Evolutionary conservation across 257 asterid species (phyloP).

Genomic region (Linaria vulgaris): DNA sequence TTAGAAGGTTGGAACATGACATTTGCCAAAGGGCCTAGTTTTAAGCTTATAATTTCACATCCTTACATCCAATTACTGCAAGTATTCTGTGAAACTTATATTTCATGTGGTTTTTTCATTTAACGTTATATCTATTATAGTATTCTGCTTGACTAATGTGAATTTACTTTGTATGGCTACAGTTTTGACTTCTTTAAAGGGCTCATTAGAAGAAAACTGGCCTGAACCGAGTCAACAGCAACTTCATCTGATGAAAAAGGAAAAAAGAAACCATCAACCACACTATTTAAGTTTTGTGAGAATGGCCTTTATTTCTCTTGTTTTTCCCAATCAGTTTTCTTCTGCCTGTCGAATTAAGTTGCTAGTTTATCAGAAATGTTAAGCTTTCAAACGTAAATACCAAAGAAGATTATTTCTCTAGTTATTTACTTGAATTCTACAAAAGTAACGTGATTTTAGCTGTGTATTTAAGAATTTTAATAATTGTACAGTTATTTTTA

Average conservation of each 20-base stretch:
- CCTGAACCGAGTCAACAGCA: conserved; percentile 32
- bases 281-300: conserved; percentile 34
- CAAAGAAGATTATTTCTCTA: background rate
- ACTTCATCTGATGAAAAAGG: conserved; percentile 17
- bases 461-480: background rate
- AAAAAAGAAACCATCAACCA: conserved; percentile 13
- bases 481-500: conserved; percentile 20
- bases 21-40: conserved; percentile 20
- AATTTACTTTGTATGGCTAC: conserved; percentile 44
- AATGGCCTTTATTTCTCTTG: conserved; percentile 1
- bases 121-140: conserved; percentile 10
- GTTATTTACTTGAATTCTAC: no score
- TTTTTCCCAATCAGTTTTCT: conserved; percentile 8
- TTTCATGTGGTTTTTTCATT: conserved; percentile 25
- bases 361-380: conserved; percentile 22
- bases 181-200: conserved; percentile 90
- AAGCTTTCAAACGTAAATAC: conserved; percentile 5
- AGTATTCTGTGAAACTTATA: conserved; percentile 4
- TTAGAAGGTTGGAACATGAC: conserved; percentile 6
- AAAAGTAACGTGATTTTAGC: background rate
- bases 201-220: conserved; percentile 63
- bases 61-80: background rate
- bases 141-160: conserved; percentile 17
- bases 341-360: conserved; percentile 13
- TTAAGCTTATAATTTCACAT: conserved; percentile 1